Evolutionary conservation across 192 early-diverging fungal genomes (phyloP).

Genomic region (Gryganskiella cystojenkinii): DNA sequence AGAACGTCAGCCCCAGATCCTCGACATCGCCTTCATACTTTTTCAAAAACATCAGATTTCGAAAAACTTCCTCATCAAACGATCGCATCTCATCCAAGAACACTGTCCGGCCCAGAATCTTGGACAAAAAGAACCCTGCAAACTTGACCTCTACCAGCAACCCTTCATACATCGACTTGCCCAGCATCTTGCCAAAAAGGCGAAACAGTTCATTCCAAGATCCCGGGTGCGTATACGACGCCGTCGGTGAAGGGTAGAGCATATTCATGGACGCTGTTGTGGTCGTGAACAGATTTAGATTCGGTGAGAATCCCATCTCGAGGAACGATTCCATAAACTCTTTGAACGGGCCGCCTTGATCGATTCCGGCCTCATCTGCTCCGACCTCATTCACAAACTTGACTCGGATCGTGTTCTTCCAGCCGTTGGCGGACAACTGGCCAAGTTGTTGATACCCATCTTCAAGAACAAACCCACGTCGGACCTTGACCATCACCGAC

Average conservation of each 20-base stretch:
- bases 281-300: constrained; percentile 60
- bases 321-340: constrained; percentile 66
- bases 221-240: constrained; percentile 39
- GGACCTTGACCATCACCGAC: constrained; percentile 60
- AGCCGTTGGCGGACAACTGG: constrained; percentile 50
- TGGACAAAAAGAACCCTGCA: constrained; percentile 68
- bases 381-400: constrained; percentile 64
- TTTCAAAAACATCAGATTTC: constrained; percentile 67
- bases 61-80: constrained; percentile 63
- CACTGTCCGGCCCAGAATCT: constrained; percentile 63
- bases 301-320: constrained; percentile 63
- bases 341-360: constrained; percentile 89
- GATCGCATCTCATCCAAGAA: constrained; percentile 69
- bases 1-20: constrained; percentile 72
- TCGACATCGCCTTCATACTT: constrained; percentile 72
- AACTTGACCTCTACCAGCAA: constrained; percentile 70
- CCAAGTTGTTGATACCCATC: constrained; percentile 73
- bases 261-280: constrained; percentile 56
- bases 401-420: constrained; percentile 63
- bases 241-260: constrained; percentile 60
- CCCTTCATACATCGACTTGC: constrained; percentile 72
- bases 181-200: constrained; percentile 70
- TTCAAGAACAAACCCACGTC: constrained; percentile 73
- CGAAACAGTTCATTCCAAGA: constrained; percentile 57
- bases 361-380: constrained; percentile 78